Evolutionary conservation across 352 stramenopile species (phyloP), one percentile per base, ranked within the genome.

Genomic region (Pythium rhizo-oryzae): DNA sequence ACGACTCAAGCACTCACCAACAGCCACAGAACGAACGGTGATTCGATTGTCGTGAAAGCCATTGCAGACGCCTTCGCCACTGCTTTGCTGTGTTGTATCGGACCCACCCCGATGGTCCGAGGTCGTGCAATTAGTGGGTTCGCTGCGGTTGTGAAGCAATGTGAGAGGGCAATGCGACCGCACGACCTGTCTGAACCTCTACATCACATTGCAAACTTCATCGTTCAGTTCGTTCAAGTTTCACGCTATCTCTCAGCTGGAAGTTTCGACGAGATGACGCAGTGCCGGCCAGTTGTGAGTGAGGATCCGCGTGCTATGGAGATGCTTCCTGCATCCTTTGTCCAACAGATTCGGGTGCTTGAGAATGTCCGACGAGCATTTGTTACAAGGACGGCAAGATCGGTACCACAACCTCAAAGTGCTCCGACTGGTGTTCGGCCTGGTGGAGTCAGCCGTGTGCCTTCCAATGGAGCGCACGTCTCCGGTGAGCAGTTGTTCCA

Each of bases 51-150:
- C 7, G 82, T 92, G 8, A 92, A 92, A 52, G 73, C 78, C 71
- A 67, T 94, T 23, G 83, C 85, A 0, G 86, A 94, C 50, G 85
- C 81, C 3, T 92, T 94, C 61, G 85, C 83, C 19, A 92, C 82
- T 7, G 67, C 86, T 7, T 85, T 94, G 75, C 72, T 94, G 8
- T 89, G 80, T 41, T 92, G 84, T 30, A 89, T 94, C 59, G 82
- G 92, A 62, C 77, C 86, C 2, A 89, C 84, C 23, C 76, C 68
- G 21, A 78, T 80, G 60, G 55, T 92, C 23, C 86, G 84, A 15
- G 67, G 74, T 44, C 75, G 82, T 35, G 83, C 82, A 21, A 52
- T 94, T 1, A 74, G 65, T 43, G 81, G 79, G 0, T 92, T 94
- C 69, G 81, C 84, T 30, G 59, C 71, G 23, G 84, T 83, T 1